Evolutionary conservation across 306 rosid genomes (phyloP).

Genomic region (Dalbergia oliveri): DNA sequence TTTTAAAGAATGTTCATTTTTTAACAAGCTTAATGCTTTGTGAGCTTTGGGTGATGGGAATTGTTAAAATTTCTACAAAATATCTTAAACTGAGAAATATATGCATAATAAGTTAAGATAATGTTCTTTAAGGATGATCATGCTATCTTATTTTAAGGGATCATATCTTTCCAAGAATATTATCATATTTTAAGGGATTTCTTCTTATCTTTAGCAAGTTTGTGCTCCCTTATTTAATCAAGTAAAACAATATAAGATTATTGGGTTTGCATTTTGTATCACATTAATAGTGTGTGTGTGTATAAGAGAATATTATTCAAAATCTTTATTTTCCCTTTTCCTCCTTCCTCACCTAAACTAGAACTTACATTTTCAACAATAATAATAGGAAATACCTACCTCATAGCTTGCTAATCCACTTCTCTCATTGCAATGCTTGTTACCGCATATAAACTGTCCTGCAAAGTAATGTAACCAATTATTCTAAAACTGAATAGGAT

Average conservation of each 20-base stretch:
- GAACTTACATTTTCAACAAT: not conserved
- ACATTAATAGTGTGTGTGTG: no score
- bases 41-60: no score
- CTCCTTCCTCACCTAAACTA: not conserved
- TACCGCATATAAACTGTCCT: conserved; percentile 93
- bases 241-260: not conserved
- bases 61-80: no score
- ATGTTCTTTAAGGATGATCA: not conserved
- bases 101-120: not conserved
- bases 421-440: conserved; percentile 81
- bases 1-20: no score
- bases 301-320: not conserved
- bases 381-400: conserved; percentile 53
- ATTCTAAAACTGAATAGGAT: conserved; percentile 24
- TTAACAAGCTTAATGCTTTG: no score
- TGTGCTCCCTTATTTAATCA: not conserved
- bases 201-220: not conserved
- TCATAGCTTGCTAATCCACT: conserved; percentile 87
- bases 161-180: no score
- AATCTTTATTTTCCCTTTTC: no score
- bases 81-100: not conserved
- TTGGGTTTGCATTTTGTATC: not conserved
- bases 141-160: no score
- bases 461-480: conserved; percentile 52
- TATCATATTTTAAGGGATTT: no score